Base-by-base conservation (phyloP, 352 stramenopile species). In the Halophytophthora polymorphica region DNA sequence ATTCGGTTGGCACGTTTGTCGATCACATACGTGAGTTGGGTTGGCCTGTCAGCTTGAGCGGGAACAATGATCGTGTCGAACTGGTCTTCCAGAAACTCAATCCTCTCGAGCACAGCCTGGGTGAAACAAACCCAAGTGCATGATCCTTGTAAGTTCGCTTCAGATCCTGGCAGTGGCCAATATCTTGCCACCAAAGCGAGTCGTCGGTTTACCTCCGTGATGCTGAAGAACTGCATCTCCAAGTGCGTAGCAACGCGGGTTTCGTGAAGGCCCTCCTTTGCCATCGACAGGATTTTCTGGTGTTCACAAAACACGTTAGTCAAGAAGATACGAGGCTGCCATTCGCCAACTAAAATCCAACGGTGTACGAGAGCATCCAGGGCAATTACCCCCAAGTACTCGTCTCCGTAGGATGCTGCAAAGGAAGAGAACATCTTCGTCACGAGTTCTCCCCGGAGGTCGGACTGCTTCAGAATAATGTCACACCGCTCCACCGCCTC, bases 341-440 rank as follows among this genome's bases (percentile, higher is more conserved):
- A 38, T 23, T 58, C 10, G 31, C n/a, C 17, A 35, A n/a, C n/a
- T n/a, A n/a, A n/a, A n/a, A n/a, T n/a, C n/a, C n/a, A n/a, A n/a
- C 33, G n/a, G 6, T 23, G n/a, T 13, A 19, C 19, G 25, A 31
- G 25, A 31, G 4, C 25, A 31, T 8, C 4, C 25, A 31, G 25
- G 8, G 4, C 4, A 40, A 59, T 29, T 74, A 93, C 83, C 6
- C 48, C 57, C 17, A 91, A 53, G 33, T 83, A 89, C 18, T 88
- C 72, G 31, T 89, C 83, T 17, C 73, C 77, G 55, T 76, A 90
- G 12, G 71, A 69, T 3, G 63, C 59, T 21, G 71, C 56, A 43
- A 88, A 90, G 1, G 64, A 77, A 11, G 69, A 74, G 47, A 87
- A 90, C 3, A 87, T 23, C 40, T 86, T 88, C 11, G 79, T 88